Percentiles rank a stretch among this genome's conserved stretches.
Conservation (phyloP, 1,139 yeast genomes). For the Yamadazyma taylorii region DNA sequence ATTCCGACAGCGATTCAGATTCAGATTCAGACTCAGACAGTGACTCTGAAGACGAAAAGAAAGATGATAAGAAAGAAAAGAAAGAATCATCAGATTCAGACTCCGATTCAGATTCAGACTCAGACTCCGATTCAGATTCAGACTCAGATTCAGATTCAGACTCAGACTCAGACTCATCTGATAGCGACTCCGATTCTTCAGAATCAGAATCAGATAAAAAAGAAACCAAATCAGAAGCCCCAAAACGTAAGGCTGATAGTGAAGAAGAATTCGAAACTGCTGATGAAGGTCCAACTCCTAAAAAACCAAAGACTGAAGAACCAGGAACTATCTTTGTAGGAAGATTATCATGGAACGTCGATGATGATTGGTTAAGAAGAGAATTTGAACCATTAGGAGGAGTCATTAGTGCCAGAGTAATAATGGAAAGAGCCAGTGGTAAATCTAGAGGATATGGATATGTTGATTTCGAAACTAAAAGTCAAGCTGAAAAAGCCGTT, state of each 20-base stretch:
- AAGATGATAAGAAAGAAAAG: constrained; percentile 6
- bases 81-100: constrained; percentile 16
- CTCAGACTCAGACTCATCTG: constrained; percentile 27
- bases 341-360: constrained; percentile 95
- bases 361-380: constrained; percentile 86
- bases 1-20: constrained; percentile 8
- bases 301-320: constrained; percentile 47
- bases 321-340: constrained; percentile 94
- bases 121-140: constrained; percentile 6
- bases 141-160: constrained; percentile 12
- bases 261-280: constrained; percentile 26
- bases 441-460: constrained; percentile 98
- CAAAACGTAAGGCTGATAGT: constrained; percentile 38
- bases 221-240: constrained; percentile 21
- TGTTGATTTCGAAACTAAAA: constrained; percentile 82
- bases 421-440: constrained; percentile 88
- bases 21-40: constrained; percentile 20
- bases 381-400: constrained; percentile 87
- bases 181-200: constrained; percentile 32
- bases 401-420: constrained; percentile 85
- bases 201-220: constrained; percentile 20
- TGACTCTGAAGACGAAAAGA: constrained; percentile 30
- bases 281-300: constrained; percentile 33
- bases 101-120: constrained; percentile 12
- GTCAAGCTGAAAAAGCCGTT: constrained; percentile 86